Percentiles rank a stretch among this genome's conserved stretches.
Evolutionary conservation across 2,329 filamentous ascomycete species (phyloP).

Genomic region (Chaetothyriales sp.): DNA sequence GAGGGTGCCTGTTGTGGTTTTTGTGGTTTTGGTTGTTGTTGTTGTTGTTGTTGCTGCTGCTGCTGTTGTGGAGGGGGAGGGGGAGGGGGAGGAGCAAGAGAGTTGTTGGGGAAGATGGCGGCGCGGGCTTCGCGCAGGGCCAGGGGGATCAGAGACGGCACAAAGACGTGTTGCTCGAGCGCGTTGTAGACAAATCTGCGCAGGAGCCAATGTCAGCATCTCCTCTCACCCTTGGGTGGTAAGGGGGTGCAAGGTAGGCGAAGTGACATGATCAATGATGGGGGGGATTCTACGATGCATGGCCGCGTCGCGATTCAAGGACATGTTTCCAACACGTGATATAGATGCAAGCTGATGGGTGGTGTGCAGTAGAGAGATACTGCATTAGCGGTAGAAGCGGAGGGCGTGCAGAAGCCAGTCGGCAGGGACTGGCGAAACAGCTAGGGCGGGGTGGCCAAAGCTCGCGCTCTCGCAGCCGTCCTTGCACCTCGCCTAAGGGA

Average conservation of each 20-base stretch:
- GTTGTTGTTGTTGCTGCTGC: conserved; percentile 16
- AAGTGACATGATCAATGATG: not conserved
- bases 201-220: not conserved
- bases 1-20: not conserved
- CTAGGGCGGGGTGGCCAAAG: too few relatives aligned
- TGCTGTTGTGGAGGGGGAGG: too few relatives aligned
- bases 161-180: conserved; percentile 48
- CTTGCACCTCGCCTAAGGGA: not conserved
- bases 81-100: conserved; percentile 20
- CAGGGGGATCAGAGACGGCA: conserved; percentile 50
- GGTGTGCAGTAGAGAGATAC: not conserved
- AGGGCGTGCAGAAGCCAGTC: not conserved
- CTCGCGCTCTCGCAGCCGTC: not conserved
- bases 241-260: too few relatives aligned
- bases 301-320: not conserved
- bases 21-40: conserved; percentile 4
- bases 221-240: not conserved
- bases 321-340: not conserved
- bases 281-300: not conserved
- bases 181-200: conserved; percentile 32
- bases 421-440: not conserved
- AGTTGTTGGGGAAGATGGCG: conserved; percentile 63
- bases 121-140: conserved; percentile 51
- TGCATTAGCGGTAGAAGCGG: not conserved
- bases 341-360: not conserved